A percentile compares a stretch with the other conserved stretches of the same genome.
phyloP scores from a whole-genome alignment of 257 asterid species.

The Gynochthodes officinalis region DNA sequence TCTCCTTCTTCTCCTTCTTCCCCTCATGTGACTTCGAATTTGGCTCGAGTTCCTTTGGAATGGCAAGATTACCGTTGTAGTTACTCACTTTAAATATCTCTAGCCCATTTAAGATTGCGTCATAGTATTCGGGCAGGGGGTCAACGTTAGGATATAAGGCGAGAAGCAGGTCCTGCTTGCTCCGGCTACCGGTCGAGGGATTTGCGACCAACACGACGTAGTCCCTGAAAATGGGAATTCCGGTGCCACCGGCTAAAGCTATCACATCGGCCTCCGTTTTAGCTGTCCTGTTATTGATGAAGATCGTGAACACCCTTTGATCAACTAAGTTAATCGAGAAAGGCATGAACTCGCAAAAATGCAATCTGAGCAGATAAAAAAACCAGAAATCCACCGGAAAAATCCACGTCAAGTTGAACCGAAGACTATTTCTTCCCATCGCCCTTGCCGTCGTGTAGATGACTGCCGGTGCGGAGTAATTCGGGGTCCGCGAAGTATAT shows the following conservation, averaged over 20 bases:
- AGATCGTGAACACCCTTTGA: constrained; percentile 27
- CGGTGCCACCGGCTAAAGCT: constrained; percentile 8
- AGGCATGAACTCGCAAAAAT: constrained; percentile 42
- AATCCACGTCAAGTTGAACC: constrained; percentile 32
- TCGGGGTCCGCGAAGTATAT: constrained; percentile 25
- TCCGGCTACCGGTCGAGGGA: constrained; percentile 13
- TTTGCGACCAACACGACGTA: constrained; percentile 23
- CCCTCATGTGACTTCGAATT: not conserved
- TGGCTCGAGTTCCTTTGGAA: constrained; percentile 24
- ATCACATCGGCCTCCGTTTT: constrained; percentile 26
- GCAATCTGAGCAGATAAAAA: constrained; percentile 42
- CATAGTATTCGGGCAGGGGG: not conserved
- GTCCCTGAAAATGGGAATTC: constrained; percentile 40
- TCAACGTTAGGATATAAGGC: constrained; percentile 27
- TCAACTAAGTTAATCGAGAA: not conserved
- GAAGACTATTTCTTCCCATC: not conserved
- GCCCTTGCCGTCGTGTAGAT: constrained; percentile 39
- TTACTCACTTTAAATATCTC: constrained; percentile 60
- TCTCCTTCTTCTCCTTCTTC: not conserved
- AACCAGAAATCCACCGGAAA: constrained; percentile 54
- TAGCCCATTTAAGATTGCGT: constrained; percentile 50
- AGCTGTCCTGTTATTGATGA: constrained; percentile 24
- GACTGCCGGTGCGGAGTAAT: constrained; percentile 42
- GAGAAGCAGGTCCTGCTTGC: constrained; percentile 25
- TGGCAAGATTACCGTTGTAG: constrained; percentile 34